A percentile compares a stretch with the other conserved stretches of the same genome.
phyloP scores from a whole-genome alignment of 2,329 filamentous ascomycete species.

The Penicillium sp. region DNA sequence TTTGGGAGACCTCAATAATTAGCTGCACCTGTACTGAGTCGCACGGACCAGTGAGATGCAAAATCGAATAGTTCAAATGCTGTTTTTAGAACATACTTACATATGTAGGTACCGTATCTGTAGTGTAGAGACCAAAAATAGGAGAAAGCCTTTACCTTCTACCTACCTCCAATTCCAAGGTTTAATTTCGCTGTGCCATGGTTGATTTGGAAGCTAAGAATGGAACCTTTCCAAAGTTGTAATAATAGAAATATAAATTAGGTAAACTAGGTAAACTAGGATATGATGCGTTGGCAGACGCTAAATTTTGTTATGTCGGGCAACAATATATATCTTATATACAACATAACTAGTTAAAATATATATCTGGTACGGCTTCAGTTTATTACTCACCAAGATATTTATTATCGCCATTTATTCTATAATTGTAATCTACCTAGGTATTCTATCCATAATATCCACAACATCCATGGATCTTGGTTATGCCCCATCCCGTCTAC shows the following conservation, averaged over 20 bases:
- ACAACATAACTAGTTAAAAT: background rate
- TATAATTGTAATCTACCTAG: too few species aligned
- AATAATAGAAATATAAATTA: too few species aligned
- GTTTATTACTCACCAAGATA: background rate
- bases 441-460: background rate
- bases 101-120: too few species aligned
- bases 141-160: background rate
- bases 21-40: background rate
- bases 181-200: slow-evolving; percentile 9
- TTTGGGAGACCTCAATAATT: slow-evolving; percentile 1
- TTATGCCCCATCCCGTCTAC: slow-evolving; percentile 11
- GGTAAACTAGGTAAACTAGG: too few species aligned
- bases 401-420: too few species aligned
- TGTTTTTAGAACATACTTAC: background rate
- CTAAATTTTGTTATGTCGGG: background rate
- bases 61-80: background rate
- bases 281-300: slow-evolving; percentile 24
- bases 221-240: too few species aligned
- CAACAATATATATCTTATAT: slow-evolving; percentile 6
- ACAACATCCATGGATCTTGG: background rate
- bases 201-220: slow-evolving; percentile 10
- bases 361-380: background rate
- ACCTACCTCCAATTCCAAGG: too few species aligned
- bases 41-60: background rate
- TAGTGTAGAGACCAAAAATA: background rate